A percentile compares a stretch with the other conserved stretches of the same genome.
Evolutionary conservation across 129 eudicot genomes (phyloP).

Genomic region (Flaveria sonorensis): DNA sequence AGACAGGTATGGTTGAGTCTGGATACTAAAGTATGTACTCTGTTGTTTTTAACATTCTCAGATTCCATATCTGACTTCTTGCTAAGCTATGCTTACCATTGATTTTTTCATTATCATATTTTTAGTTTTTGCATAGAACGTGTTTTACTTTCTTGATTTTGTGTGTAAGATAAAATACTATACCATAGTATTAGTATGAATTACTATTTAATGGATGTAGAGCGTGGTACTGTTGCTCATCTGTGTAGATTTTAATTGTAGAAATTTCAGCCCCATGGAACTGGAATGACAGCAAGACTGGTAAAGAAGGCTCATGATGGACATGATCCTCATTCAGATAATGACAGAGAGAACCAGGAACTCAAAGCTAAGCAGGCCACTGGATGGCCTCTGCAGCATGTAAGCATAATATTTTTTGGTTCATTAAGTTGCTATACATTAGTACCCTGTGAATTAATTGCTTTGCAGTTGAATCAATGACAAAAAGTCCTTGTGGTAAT

Average conservation of each 20-base stretch:
- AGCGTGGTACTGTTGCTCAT: constrained; percentile 30
- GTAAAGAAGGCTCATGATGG: constrained; percentile 42
- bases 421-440: constrained; percentile 13
- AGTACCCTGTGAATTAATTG: neutral
- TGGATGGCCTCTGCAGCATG: constrained; percentile 59
- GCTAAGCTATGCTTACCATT: neutral
- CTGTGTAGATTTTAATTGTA: constrained; percentile 36
- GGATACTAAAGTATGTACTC: neutral
- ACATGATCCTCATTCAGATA: constrained; percentile 36
- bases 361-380: constrained; percentile 35
- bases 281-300: constrained; percentile 41
- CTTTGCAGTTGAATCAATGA: neutral
- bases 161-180: neutral
- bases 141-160: neutral
- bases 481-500: neutral
- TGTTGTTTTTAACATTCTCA: constrained; percentile 5
- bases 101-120: neutral
- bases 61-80: constrained; percentile 1
- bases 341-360: constrained; percentile 41
- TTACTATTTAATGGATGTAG: neutral
- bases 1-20: neutral
- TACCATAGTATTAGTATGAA: neutral
- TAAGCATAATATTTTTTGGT: constrained; percentile 47
- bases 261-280: constrained; percentile 61
- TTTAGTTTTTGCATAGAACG: neutral